Evolutionary conservation across 768 basidiomycete species (phyloP).

Genomic region (Mycena venus): DNA sequence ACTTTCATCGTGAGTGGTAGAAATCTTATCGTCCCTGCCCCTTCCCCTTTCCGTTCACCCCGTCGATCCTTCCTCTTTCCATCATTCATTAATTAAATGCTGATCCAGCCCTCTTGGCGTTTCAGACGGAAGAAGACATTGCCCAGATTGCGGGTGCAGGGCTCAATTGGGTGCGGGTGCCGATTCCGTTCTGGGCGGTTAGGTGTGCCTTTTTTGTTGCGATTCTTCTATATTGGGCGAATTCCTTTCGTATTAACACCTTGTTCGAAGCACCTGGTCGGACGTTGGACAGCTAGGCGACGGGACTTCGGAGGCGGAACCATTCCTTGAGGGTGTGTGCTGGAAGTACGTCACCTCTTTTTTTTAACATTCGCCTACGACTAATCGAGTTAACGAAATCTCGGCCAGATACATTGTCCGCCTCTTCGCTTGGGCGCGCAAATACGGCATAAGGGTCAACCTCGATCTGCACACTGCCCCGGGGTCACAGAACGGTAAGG

Average conservation of each 20-base stretch:
- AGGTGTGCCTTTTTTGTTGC: background rate
- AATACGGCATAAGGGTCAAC: constrained; percentile 78
- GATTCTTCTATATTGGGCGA: background rate
- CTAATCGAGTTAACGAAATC: background rate
- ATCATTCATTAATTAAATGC: background rate
- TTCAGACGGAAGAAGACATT: constrained; percentile 79
- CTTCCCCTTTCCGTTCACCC: background rate
- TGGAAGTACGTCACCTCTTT: constrained; percentile 57
- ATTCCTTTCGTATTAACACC: background rate
- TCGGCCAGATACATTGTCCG: constrained; percentile 39
- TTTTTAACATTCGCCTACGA: background rate
- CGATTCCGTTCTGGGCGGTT: constrained; percentile 80
- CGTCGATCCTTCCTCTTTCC: background rate
- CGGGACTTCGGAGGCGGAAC: constrained; percentile 68
- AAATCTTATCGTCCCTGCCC: background rate
- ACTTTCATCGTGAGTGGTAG: constrained; percentile 54
- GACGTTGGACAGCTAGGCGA: background rate
- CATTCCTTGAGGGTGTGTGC: constrained; percentile 68
- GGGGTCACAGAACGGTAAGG: constrained; percentile 67
- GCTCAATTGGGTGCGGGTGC: constrained; percentile 76
- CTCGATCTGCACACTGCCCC: constrained; percentile 74
- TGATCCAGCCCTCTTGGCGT: background rate
- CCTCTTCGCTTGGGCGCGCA: constrained; percentile 65
- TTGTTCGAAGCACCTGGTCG: constrained; percentile 45
- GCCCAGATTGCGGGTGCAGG: constrained; percentile 82